Base-by-base conservation (phyloP, 768 basidiomycete species). In the Coprinopsis marcescibilis region DNA sequence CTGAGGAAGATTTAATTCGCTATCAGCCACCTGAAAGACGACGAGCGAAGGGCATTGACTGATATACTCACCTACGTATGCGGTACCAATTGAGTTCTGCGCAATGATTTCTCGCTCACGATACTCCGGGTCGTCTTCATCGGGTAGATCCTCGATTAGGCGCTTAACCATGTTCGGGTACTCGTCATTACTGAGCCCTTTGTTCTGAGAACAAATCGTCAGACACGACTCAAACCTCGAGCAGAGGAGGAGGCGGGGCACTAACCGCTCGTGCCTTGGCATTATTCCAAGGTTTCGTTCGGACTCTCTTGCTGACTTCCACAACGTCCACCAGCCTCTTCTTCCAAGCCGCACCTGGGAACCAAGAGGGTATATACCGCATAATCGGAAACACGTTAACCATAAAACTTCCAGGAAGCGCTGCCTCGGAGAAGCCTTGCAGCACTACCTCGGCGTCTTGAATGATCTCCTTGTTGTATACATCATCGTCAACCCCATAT, bases 301-400 rank as follows among this genome's bases (percentile, higher is more conserved):
- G 5, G 25, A 23, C 15, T 25, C 15, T 38, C 37, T 21, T 14
- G 14, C 45, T n/a, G 13, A 25, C n/a, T 15, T 45, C 15, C 36
- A 40, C 26, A 43, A 45, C 19, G 52, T 56, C 49, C 27, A n/a
- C 4, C 33, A 49, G 10, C 24, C 5, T 38, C 32, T 19, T 10
- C 35, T 62, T 58, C 55, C 63, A 69, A 2, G 57, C 59, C 3
- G 64, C 64, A n/a, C 67, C 66, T 8, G 69, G 68, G 32, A 70
- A 37, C 68, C 68, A 71, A 1, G 51, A 32, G 0, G 69, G 69
- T 13, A 67, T 47, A 46, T 67, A 57, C 6, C 54, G 57, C 20
- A 70, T 41, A 7, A 50, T 15, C 0, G 52, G 55, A 19, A 54
- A 29, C 15, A 45, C 13, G 36, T 58, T 43, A 17, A 52, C 50